Conservation (phyloP, 768 basidiomycete species). For the Panaeolus cyanescens region DNA sequence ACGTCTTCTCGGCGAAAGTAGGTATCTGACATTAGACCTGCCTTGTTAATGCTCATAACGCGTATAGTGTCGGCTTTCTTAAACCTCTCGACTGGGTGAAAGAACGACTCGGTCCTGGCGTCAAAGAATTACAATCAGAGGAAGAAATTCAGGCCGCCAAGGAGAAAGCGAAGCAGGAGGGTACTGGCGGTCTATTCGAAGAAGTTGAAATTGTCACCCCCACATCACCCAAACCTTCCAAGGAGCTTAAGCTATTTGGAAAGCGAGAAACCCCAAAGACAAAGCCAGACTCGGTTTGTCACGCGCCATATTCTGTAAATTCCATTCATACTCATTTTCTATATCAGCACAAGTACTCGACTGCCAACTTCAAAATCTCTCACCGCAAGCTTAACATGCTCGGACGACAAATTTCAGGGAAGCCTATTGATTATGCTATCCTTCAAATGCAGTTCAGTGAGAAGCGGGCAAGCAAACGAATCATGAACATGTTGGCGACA, state of each 20-base stretch:
- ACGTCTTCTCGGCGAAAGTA: slow-evolving; percentile 17
- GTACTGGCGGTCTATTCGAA: slow-evolving; percentile 55
- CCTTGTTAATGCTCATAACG: neutral
- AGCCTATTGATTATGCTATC: slow-evolving; percentile 94
- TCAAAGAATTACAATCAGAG: slow-evolving; percentile 44
- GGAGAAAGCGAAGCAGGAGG: slow-evolving; percentile 44
- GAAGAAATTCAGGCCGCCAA: slow-evolving; percentile 49
- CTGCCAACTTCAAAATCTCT: slow-evolving; percentile 91
- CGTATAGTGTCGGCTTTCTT: slow-evolving; percentile 45
- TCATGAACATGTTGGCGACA: slow-evolving; percentile 86
- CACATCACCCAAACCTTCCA: slow-evolving; percentile 4
- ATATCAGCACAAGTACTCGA: slow-evolving; percentile 94
- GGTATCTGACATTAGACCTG: slow-evolving; percentile 3
- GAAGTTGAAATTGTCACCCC: slow-evolving; percentile 23
- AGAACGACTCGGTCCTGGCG: slow-evolving; percentile 53
- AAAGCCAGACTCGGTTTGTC: slow-evolving; percentile 30
- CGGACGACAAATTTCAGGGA: slow-evolving; percentile 82
- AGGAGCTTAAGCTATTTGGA: slow-evolving; percentile 5
- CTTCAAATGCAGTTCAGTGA: slow-evolving; percentile 96
- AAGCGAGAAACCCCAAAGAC: slow-evolving; percentile 22
- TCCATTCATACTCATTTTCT: neutral
- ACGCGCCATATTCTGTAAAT: neutral
- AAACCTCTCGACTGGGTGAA: slow-evolving; percentile 67
- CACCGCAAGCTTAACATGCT: slow-evolving; percentile 91
- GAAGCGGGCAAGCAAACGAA: slow-evolving; percentile 83